Percentiles rank a stretch among this genome's conserved stretches.
Evolutionary conservation across 768 basidiomycete genomes (phyloP).

Genomic region (Tylopilus felleus): DNA sequence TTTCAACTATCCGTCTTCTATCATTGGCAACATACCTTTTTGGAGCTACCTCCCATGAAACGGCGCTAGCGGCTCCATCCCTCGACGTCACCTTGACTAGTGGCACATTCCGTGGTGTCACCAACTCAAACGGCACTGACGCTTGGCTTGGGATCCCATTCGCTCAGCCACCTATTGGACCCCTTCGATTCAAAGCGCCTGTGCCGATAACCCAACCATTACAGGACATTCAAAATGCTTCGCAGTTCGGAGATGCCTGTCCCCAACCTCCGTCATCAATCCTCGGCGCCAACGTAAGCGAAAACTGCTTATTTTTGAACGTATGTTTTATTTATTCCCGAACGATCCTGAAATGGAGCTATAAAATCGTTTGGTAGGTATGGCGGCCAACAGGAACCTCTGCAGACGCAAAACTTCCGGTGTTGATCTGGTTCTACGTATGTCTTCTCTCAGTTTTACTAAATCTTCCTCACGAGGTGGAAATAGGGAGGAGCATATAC

Average conservation of each 20-base stretch:
- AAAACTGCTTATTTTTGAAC: constrained; percentile 57
- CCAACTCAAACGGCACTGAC: constrained; percentile 43
- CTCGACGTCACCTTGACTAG: constrained; percentile 38
- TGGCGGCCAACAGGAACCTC: constrained; percentile 15
- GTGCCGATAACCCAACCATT: constrained; percentile 36
- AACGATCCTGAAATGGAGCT: not conserved
- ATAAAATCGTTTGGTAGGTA: constrained; percentile 6
- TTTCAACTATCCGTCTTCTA: not conserved
- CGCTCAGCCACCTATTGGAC: constrained; percentile 53
- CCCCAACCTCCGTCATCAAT: constrained; percentile 40
- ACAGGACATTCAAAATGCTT: constrained; percentile 38
- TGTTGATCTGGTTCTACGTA: constrained; percentile 23
- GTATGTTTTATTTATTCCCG: constrained; percentile 18
- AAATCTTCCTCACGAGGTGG: not conserved
- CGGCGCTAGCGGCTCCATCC: not conserved
- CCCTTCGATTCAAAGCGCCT: constrained; percentile 56
- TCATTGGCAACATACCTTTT: not conserved
- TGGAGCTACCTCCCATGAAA: not conserved
- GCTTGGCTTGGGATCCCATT: constrained; percentile 63
- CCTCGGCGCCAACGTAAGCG: constrained; percentile 44
- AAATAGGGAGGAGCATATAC: constrained; percentile 15
- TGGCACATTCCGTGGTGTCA: constrained; percentile 47
- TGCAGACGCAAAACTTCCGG: constrained; percentile 7
- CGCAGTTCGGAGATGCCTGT: constrained; percentile 52
- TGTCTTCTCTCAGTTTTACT: not conserved